phyloP scores from a whole-genome alignment of 2,329 filamentous ascomycete genomes.

The Colletotrichum simmondsii region DNA sequence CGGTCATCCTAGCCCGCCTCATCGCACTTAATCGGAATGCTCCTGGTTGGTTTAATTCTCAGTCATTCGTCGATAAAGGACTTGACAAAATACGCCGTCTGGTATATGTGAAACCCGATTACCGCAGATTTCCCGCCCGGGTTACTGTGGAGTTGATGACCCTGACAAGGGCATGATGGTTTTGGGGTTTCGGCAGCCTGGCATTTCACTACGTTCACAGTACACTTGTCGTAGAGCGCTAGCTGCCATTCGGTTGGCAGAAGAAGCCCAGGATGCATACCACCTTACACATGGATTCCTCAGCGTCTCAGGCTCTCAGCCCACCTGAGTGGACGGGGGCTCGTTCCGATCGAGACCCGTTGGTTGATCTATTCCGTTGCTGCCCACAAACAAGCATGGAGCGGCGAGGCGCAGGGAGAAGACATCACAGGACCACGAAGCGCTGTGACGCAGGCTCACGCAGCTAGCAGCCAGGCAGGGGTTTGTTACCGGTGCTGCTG shows the following conservation, averaged over 20 bases:
- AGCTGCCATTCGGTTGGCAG: neutral
- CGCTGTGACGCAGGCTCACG: slow-evolving; percentile 27
- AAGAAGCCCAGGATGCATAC: neutral
- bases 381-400: slow-evolving; percentile 11
- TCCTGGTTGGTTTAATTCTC: neutral
- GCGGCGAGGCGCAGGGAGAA: slow-evolving; percentile 31
- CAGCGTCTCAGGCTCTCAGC: slow-evolving; percentile 15
- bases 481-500: neutral
- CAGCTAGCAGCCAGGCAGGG: slow-evolving; percentile 21
- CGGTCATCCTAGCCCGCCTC: neutral
- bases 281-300: slow-evolving; percentile 29
- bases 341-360: slow-evolving; percentile 17
- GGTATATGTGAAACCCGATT: slow-evolving; percentile 28
- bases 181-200: slow-evolving; percentile 2
- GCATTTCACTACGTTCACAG: neutral
- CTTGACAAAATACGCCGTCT: slow-evolving; percentile 7
- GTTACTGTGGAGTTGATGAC: slow-evolving; percentile 8
- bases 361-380: slow-evolving; percentile 26
- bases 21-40: neutral
- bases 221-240: neutral
- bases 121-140: slow-evolving; percentile 30
- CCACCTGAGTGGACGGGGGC: slow-evolving; percentile 10
- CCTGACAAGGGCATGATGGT: neutral
- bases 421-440: slow-evolving; percentile 34
- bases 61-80: neutral